phyloP scores from a whole-genome alignment of 345 rosid species.

The Cardamine resedifolia region DNA sequence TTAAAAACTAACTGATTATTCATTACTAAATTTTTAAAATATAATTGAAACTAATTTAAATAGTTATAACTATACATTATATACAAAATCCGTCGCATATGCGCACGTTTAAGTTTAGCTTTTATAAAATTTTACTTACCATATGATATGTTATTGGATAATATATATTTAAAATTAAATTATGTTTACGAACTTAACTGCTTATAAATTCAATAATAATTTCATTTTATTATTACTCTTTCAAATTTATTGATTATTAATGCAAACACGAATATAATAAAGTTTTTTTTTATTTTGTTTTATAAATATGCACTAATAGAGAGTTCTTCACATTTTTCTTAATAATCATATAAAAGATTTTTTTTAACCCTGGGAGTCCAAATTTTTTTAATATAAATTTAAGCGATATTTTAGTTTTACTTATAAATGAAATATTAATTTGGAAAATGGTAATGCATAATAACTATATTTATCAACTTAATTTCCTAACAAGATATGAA shows the following conservation, averaged over 20 bases:
- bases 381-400: not conserved
- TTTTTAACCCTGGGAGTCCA: not conserved
- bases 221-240: too few species aligned
- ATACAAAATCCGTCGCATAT: too few species aligned
- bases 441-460: not conserved
- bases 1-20: too few species aligned
- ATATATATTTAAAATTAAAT: not conserved
- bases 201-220: not conserved
- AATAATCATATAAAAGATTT: not conserved
- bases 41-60: too few species aligned
- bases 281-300: too few species aligned
- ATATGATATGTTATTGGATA: too few species aligned
- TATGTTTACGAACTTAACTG: not conserved
- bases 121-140: too few species aligned
- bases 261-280: too few species aligned
- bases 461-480: not conserved
- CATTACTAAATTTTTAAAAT: too few species aligned
- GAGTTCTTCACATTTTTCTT: not conserved
- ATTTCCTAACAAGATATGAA: not conserved
- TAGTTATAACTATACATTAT: too few species aligned
- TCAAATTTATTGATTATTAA: not conserved
- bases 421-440: not conserved
- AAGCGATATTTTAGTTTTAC: not conserved
- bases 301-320: not conserved
- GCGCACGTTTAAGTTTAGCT: too few species aligned